Evolutionary conservation across 768 basidiomycete species (phyloP).

Genomic region (Naganishia kalamii): DNA sequence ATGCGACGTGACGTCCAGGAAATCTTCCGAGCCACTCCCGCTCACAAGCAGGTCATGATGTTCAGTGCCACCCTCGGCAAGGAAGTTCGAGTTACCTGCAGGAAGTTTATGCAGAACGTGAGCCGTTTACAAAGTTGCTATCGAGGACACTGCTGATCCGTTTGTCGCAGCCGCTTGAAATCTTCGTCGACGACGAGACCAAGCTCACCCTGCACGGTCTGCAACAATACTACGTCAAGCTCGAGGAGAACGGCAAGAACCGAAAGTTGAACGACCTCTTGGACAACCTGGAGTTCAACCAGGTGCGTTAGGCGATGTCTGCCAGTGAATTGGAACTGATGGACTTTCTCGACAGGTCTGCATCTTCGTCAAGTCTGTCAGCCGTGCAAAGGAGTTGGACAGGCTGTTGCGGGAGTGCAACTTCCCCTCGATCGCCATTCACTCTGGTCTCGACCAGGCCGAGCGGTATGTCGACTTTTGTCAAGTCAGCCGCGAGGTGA

Average conservation of each 20-base stretch:
- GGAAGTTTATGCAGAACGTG: conserved; percentile 99
- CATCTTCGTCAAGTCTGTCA: conserved; percentile 98
- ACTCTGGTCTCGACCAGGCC: conserved; percentile 87
- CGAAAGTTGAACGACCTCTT: conserved; percentile 92
- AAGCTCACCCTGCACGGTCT: conserved; percentile 96
- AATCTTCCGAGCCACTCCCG: conserved; percentile 96
- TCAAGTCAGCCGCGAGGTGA: background rate
- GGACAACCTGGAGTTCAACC: conserved; percentile 96
- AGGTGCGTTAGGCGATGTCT: conserved; percentile 55
- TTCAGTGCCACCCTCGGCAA: conserved; percentile 97
- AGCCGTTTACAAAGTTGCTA: conserved; percentile 44
- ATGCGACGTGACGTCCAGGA: conserved; percentile 99
- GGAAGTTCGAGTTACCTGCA: conserved; percentile 94
- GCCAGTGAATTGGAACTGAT: background rate
- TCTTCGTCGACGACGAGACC: conserved; percentile 98
- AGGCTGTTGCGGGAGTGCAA: conserved; percentile 93
- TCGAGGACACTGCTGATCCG: background rate
- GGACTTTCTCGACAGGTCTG: conserved; percentile 65
- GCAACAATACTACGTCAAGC: conserved; percentile 96
- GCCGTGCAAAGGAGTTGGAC: conserved; percentile 91
- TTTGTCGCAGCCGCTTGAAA: conserved; percentile 77
- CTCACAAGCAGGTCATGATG: conserved; percentile 99
- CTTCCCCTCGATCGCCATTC: conserved; percentile 96
- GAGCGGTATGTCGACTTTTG: conserved; percentile 66
- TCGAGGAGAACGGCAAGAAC: conserved; percentile 92